phyloP scores from a whole-genome alignment of 2,329 filamentous ascomycete species.

The Cryphonectria japonica region DNA sequence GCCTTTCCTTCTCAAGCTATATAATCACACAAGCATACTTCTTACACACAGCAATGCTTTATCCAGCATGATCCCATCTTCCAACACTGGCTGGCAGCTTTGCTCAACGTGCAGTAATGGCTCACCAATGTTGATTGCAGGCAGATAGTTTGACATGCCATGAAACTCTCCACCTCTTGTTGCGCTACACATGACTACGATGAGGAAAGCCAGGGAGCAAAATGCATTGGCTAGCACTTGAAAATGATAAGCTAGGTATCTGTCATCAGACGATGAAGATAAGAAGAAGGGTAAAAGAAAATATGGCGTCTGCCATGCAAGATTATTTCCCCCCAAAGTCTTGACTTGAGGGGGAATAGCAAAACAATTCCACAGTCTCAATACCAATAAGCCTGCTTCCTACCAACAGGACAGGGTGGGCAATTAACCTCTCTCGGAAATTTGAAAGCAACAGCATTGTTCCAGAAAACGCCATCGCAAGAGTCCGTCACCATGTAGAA shows the following conservation, averaged over 20 bases:
- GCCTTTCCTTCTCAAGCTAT: not conserved
- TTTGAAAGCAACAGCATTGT: not conserved
- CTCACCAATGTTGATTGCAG: not conserved
- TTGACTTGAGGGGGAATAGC: not conserved
- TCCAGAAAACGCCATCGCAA: slow-evolving; percentile 24
- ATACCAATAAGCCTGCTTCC: not conserved
- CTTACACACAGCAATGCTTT: not conserved
- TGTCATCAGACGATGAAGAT: slow-evolving; percentile 8
- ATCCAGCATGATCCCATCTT: not conserved
- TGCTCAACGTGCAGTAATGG: not conserved
- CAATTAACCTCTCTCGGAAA: not conserved
- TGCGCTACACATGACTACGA: not conserved
- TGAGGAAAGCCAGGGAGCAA: not conserved
- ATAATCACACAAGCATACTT: not conserved
- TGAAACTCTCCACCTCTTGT: not conserved
- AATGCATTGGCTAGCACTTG: not conserved
- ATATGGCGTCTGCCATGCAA: slow-evolving; percentile 16
- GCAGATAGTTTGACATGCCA: not conserved
- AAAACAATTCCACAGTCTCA: not conserved
- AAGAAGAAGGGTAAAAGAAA: not conserved
- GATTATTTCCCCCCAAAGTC: not conserved
- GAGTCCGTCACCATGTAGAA: not conserved
- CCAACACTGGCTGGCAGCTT: not conserved
- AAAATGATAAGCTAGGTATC: not conserved
- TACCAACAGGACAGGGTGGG: not conserved